Evolutionary conservation across 805 yeast species (phyloP).

Genomic region (Myxozyma lipomycoides): DNA sequence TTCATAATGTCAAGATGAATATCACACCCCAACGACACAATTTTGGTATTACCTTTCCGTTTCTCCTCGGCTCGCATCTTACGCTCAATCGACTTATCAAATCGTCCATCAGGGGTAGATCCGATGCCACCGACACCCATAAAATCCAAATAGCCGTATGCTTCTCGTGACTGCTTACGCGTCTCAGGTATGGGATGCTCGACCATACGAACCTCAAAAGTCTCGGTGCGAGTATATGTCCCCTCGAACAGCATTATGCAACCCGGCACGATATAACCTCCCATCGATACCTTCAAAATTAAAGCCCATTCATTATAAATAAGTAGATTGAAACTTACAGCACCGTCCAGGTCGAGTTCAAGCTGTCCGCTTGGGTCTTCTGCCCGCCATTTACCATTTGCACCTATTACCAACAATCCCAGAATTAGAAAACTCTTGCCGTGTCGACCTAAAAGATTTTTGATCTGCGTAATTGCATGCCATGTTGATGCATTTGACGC

Average conservation of each 20-base stretch:
- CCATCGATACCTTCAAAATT: slow-evolving; percentile 47
- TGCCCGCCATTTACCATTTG: slow-evolving; percentile 65
- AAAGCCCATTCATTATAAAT: neutral
- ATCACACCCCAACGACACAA: slow-evolving; percentile 73
- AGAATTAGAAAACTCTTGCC: slow-evolving; percentile 70
- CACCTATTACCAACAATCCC: slow-evolving; percentile 65
- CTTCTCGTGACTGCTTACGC: slow-evolving; percentile 60
- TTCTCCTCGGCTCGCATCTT: slow-evolving; percentile 57
- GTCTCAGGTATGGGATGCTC: slow-evolving; percentile 88
- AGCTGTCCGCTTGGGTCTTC: slow-evolving; percentile 80
- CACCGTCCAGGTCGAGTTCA: slow-evolving; percentile 50
- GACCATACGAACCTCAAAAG: slow-evolving; percentile 69
- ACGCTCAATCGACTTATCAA: slow-evolving; percentile 57
- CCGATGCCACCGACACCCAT: slow-evolving; percentile 41
- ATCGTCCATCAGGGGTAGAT: slow-evolving; percentile 45
- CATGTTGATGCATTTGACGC: slow-evolving; percentile 30
- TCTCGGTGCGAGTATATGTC: slow-evolving; percentile 54
- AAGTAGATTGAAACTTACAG: slow-evolving; percentile 43
- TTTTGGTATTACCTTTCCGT: slow-evolving; percentile 48
- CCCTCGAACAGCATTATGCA: slow-evolving; percentile 82
- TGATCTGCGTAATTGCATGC: slow-evolving; percentile 60
- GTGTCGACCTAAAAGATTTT: slow-evolving; percentile 81
- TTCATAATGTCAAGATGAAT: slow-evolving; percentile 58
- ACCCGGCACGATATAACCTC: slow-evolving; percentile 66
- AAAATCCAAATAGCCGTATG: slow-evolving; percentile 76